Base-by-base conservation (phyloP, 2,329 filamentous ascomycete species). In the Sclerotinia glacialis region DNA sequence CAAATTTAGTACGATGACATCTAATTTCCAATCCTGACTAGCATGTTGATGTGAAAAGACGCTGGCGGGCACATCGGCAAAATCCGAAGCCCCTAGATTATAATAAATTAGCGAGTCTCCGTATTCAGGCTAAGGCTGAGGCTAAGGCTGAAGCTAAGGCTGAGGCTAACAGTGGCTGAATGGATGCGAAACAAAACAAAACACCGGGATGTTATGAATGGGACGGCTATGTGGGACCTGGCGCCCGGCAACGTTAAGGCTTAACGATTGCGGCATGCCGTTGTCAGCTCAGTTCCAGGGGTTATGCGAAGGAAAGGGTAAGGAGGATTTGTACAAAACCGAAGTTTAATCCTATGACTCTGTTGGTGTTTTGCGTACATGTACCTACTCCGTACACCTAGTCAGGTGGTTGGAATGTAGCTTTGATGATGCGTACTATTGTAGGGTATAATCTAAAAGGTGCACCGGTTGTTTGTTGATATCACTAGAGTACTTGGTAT, bases 71-170 rank as follows among this genome's bases (percentile, higher is more conserved):
- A 16, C 6, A 16, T 21, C 28, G 55, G 18, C 26, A 31, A 46
- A 59, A 31, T 46, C 23, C 52, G 52, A 34, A 31, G 52, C 52
- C 52, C 53, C 53, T 55, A 37, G 34, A 34, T 23, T 37, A 37
- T 40, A 40, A 5, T 40, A 40, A 40, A 40, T 40, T 40, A 40
- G 37, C 37, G 37, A 40, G 37, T 40, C 5, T 40, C 12, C 14
- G 37, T 16, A 40, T 16, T 31, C 18, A 37, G n/a, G 28, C 28
- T 60, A 60, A 60, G 58, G 58, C 58, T 58, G 26, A 28, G 5
- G 55, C 55, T 58, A 54, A 37, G 58, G 58, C 58, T 58, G 26
- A 28, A 2, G 55, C 55, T 58, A 54, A 37, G 18, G 52, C 47
- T 31, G 26, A 37, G 4, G 44, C 28, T 60, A 60, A 60, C 44